A percentile compares a stretch with the other conserved stretches of the same genome.
Evolutionary conservation across 2,329 filamentous ascomycete genomes (phyloP).

Genomic region (Pseudocercospora vitis): DNA sequence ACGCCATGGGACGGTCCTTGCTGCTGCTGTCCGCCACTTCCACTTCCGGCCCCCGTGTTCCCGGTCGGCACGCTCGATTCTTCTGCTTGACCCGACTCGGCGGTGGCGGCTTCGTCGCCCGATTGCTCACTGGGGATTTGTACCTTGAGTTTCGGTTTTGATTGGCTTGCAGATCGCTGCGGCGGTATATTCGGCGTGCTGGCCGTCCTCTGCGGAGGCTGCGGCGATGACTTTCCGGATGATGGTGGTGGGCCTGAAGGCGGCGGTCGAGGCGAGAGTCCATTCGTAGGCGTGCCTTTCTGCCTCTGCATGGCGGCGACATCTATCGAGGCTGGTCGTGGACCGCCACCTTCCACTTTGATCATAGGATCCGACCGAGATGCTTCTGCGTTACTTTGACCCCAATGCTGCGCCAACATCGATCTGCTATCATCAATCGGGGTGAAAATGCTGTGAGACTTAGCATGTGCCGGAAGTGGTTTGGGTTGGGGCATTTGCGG

Average conservation of each 20-base stretch:
- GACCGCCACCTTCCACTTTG: slow-evolving; percentile 44
- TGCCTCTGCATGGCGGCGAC: slow-evolving; percentile 56
- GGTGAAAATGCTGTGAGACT: slow-evolving; percentile 92
- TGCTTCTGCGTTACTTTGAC: slow-evolving; percentile 53
- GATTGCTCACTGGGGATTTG: slow-evolving; percentile 93
- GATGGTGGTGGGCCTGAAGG: slow-evolving; percentile 38
- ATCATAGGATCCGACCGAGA: slow-evolving; percentile 46
- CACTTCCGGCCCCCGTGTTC: slow-evolving; percentile 32
- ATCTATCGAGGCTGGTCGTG: slow-evolving; percentile 66
- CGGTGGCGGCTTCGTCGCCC: slow-evolving; percentile 68
- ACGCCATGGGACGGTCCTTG: slow-evolving; percentile 54
- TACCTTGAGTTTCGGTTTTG: slow-evolving; percentile 79
- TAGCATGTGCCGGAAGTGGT: slow-evolving; percentile 58
- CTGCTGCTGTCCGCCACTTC: slow-evolving; percentile 46
- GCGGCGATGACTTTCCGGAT: slow-evolving; percentile 28
- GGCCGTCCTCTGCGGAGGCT: slow-evolving; percentile 51
- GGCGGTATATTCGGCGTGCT: slow-evolving; percentile 67
- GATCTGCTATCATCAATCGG: slow-evolving; percentile 93
- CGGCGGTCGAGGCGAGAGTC: slow-evolving; percentile 58
- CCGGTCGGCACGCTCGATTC: slow-evolving; percentile 49
- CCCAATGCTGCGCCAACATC: slow-evolving; percentile 77
- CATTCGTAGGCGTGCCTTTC: slow-evolving; percentile 40
- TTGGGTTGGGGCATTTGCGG: slow-evolving; percentile 62
- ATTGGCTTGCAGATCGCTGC: slow-evolving; percentile 70
- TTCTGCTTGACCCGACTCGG: slow-evolving; percentile 62